Evolutionary conservation across 495 filamentous ascomycete species (phyloP), one percentile per base, ranked within the genome.

Genomic region (Staphylotrichum tortipilum): DNA sequence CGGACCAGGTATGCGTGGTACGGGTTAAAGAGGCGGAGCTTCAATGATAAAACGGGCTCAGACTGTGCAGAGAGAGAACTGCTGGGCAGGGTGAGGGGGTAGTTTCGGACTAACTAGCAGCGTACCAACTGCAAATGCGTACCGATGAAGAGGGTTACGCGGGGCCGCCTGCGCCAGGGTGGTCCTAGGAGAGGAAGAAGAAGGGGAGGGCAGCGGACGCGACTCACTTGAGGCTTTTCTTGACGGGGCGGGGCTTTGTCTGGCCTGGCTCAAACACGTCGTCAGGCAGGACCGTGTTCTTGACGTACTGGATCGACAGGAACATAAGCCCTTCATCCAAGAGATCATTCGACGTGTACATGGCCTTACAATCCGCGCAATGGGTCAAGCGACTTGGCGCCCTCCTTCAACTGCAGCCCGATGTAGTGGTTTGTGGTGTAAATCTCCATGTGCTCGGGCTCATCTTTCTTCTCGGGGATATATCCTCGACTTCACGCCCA

Each of bases 241-340:
- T 89, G 62, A 59, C 50, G 21, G 82, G 77, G 46, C 77, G 81
- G 7, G 87, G 86, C 53, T 79, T 84, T 21, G 68, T 70, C 66
- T 98, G 94, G 51, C 89, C 89, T 5, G 81, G 68, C 50, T 81
- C 76, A 65, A 98, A 98, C 1, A 97, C 82, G 64, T 98, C 89
- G 44, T 83, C 80, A 15, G 92, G 94, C 17, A 98, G 74, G 60
- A 88, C 85, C 59, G 82, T 87, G 63, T 83, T 94, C 65, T 84
- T 78, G 44, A 86, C 80, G 66, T 89, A 83, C 26, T 80, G 79
- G 39, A 94, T 77, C 7, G 78, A 76, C 28, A 95, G 62, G 30
- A 79, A 84, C 58, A 83, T 84, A 48, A 67, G 47, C 10, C 59
- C 57, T 14, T 54, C 44, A 1, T 88, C 69, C 60, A 81, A 92